Conservation (phyloP, 805 yeast genomes). For the Metschnikowia continentalis region DNA sequence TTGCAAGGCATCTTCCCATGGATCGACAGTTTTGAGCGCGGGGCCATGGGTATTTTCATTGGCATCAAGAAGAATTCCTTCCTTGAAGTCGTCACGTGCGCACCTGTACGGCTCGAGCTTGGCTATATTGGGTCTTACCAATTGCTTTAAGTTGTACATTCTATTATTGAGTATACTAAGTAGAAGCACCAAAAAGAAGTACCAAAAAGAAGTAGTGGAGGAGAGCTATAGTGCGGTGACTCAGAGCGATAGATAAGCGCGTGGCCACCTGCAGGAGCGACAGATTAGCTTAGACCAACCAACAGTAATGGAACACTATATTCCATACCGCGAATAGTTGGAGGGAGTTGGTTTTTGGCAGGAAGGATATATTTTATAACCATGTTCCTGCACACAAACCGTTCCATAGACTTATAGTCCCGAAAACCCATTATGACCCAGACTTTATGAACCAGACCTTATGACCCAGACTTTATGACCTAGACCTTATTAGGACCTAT, state of each 20-base stretch:
- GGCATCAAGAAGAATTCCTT: constrained; percentile 87
- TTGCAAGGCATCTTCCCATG: constrained; percentile 46
- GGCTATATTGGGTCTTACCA: constrained; percentile 83
- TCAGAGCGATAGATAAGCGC: constrained; percentile 4
- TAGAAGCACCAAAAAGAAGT: background rate
- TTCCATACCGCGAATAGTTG: too few species aligned
- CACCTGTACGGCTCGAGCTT: constrained; percentile 88
- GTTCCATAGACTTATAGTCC: too few species aligned
- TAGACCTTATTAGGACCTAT: too few species aligned
- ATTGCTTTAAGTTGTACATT: constrained; percentile 37
- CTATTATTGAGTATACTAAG: background rate
- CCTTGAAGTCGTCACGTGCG: constrained; percentile 92
- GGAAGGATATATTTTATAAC: too few species aligned
- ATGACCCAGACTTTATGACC: too few species aligned
- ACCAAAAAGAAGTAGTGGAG: background rate
- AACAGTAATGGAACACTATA: background rate
- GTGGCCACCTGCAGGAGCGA: constrained; percentile 1
- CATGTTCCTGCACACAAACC: too few species aligned
- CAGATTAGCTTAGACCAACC: background rate
- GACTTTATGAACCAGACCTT: too few species aligned
- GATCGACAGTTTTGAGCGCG: constrained; percentile 46
- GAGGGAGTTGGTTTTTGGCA: too few species aligned
- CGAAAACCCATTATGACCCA: too few species aligned
- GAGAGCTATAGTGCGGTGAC: background rate
- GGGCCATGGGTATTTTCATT: constrained; percentile 96